Conservation (phyloP, 176 grass and related monocot genomes). For the Oryza longistaminata region DNA sequence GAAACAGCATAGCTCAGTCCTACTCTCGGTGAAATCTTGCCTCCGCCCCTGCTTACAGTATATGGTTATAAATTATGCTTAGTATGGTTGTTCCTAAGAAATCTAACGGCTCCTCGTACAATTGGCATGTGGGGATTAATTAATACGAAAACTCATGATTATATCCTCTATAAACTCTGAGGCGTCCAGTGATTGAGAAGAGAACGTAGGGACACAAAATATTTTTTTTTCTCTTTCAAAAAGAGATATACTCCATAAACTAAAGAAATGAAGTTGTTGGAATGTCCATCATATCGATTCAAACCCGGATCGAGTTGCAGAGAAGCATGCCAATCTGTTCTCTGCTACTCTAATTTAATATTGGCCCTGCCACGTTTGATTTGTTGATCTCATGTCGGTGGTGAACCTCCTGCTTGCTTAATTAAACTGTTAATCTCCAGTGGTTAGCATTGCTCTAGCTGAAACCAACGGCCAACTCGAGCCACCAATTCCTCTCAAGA, state of each 20-base stretch:
- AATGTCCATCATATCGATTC: not conserved
- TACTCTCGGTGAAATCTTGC: too few species aligned
- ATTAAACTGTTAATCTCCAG: not conserved
- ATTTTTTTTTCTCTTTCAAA: not conserved
- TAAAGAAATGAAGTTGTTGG: not conserved
- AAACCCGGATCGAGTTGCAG: not conserved
- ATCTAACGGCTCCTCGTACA: not conserved
- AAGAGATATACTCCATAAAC: not conserved
- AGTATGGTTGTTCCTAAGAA: not conserved
- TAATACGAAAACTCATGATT: too few species aligned
- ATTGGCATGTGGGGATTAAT: too few species aligned
- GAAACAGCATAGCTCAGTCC: too few species aligned
- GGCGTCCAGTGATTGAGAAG: too few species aligned
- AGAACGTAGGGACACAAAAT: too few species aligned
- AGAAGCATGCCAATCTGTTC: not conserved
- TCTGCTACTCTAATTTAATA: not conserved
- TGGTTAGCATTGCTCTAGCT: not conserved
- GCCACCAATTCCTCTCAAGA: not conserved
- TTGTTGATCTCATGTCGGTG: not conserved
- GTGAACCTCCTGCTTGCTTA: not conserved
- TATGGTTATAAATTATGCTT: not conserved
- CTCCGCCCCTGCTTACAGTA: too few species aligned
- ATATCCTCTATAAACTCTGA: not conserved
- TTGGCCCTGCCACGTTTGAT: not conserved
- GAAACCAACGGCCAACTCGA: not conserved